A percentile compares a stretch with the other conserved stretches of the same genome.
Conservation (phyloP, 2,329 filamentous ascomycete species). For the Trichoderma sp. region DNA sequence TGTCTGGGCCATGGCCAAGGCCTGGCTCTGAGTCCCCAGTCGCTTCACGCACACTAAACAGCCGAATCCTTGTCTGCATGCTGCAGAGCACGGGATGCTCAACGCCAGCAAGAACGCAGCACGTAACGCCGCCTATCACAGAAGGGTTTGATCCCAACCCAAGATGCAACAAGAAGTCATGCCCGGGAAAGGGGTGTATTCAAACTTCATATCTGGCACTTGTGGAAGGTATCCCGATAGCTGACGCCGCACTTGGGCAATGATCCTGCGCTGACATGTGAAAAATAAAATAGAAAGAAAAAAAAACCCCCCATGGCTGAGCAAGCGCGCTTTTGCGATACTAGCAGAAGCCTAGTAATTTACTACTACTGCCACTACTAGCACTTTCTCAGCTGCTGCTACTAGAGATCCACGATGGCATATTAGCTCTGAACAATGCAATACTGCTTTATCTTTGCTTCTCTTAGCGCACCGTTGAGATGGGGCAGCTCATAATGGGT, state of each 20-base stretch:
- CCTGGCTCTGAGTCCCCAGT: conserved; percentile 4
- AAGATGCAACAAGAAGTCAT: neutral
- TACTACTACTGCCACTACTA: neutral
- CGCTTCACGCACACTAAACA: conserved; percentile 22
- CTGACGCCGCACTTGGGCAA: neutral
- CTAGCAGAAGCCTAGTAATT: neutral
- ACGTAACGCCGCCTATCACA: conserved; percentile 11
- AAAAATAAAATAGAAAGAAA: neutral
- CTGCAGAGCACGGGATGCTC: conserved; percentile 15
- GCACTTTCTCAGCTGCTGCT: neutral
- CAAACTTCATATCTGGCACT: neutral
- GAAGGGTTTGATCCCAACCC: conserved; percentile 5
- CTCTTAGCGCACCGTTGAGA: conserved; percentile 14
- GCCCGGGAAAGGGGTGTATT: neutral
- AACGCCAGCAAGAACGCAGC: conserved; percentile 6
- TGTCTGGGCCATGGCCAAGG: conserved; percentile 6
- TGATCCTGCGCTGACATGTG: neutral
- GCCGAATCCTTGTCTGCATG: conserved; percentile 17
- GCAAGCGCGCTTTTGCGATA: neutral
- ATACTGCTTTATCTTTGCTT: neutral
- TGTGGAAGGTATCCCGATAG: neutral
- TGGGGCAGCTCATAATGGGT: neutral
- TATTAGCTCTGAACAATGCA: neutral
- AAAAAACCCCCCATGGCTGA: neutral
- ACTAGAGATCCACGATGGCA: neutral